Conservation (phyloP, 306 rosid genomes). For the Dicorynia guianensis region DNA sequence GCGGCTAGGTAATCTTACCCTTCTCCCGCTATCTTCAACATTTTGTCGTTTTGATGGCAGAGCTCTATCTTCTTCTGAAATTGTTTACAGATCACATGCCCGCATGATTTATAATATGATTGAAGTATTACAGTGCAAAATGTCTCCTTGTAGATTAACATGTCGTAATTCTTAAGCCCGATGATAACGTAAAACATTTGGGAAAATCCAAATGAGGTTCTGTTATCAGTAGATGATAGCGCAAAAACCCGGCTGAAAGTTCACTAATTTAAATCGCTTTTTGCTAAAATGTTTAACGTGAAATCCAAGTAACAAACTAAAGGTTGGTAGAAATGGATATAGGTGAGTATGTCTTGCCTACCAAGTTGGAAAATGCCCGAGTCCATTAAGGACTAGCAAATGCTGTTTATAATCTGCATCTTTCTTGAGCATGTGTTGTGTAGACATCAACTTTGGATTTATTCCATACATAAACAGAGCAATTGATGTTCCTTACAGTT, state of each 20-base stretch:
- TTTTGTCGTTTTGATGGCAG: slow-evolving; percentile 21
- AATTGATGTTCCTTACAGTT: neutral
- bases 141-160: slow-evolving; percentile 1
- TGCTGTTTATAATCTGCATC: neutral
- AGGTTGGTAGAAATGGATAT: neutral
- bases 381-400: neutral
- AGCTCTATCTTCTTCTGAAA: neutral
- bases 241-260: slow-evolving; percentile 26
- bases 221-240: neutral
- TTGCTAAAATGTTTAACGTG: slow-evolving; percentile 12
- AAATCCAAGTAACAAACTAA: slow-evolving; percentile 27
- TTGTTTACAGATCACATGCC: neutral
- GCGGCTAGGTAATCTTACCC: slow-evolving; percentile 17
- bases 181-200: neutral
- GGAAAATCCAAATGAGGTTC: slow-evolving; percentile 10
- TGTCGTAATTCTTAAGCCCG: neutral
- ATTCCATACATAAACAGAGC: neutral
- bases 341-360: neutral
- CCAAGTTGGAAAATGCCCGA: neutral
- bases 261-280: slow-evolving; percentile 15
- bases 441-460: neutral
- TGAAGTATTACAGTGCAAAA: slow-evolving; percentile 2
- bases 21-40: neutral
- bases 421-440: neutral
- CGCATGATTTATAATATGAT: neutral